phyloP scores from a whole-genome alignment of 2,329 filamentous ascomycete species.

The Pseudocercospora cruenta region DNA sequence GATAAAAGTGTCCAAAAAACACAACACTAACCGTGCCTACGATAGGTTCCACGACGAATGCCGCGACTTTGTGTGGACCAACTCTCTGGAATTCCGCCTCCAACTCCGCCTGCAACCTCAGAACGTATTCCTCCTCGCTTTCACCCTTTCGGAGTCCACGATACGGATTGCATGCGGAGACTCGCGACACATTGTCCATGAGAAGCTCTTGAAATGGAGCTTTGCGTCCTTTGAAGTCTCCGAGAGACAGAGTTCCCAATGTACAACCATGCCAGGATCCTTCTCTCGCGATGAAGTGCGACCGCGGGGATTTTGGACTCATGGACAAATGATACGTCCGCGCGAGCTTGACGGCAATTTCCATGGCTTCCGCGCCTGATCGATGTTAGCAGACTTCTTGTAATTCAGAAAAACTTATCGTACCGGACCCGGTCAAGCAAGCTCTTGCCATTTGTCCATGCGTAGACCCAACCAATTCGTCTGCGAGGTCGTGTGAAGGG shows the following conservation, averaged over 20 bases:
- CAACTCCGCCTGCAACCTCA: constrained; percentile 48
- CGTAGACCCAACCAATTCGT: constrained; percentile 15
- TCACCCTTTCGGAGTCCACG: constrained; percentile 40
- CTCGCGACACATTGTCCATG: constrained; percentile 34
- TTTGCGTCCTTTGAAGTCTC: constrained; percentile 38
- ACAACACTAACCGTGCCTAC: constrained; percentile 43
- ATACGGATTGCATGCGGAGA: constrained; percentile 40
- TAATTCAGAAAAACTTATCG: neutral
- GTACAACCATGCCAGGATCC: constrained; percentile 57
- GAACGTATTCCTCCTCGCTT: constrained; percentile 46
- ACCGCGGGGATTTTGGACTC: constrained; percentile 42
- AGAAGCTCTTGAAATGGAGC: constrained; percentile 40
- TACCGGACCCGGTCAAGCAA: constrained; percentile 9
- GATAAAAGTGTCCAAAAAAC: constrained; percentile 45
- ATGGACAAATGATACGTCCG: constrained; percentile 54
- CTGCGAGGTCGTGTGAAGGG: constrained; percentile 55
- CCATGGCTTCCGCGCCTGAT: constrained; percentile 45
- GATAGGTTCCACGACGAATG: constrained; percentile 56
- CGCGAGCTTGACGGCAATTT: constrained; percentile 54
- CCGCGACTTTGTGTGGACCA: constrained; percentile 51
- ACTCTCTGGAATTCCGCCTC: constrained; percentile 53
- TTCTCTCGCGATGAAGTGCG: constrained; percentile 48
- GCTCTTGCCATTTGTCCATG: constrained; percentile 8
- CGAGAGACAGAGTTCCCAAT: constrained; percentile 50
- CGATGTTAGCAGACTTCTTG: constrained; percentile 11